Conservation (phyloP, 2,329 filamentous ascomycete species). For the Calonectria fujianensis region DNA sequence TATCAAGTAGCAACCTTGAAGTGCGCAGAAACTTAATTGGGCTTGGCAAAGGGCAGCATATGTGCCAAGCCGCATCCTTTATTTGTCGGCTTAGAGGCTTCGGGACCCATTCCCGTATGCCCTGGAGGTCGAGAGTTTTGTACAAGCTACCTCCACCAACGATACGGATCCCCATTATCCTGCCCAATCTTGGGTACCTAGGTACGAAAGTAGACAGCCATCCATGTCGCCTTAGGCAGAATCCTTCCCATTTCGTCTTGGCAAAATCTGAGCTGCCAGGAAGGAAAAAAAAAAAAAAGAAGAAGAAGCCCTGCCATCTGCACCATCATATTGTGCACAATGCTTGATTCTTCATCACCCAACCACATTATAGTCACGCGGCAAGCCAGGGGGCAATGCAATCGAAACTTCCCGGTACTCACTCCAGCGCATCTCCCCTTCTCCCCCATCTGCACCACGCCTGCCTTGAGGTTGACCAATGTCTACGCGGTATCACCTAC, state of each 20-base stretch:
- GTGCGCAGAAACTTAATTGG: constrained; percentile 10
- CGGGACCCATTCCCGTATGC: constrained; percentile 15
- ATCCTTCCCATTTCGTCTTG: constrained; percentile 6
- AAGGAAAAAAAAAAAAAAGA: not conserved
- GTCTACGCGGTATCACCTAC: constrained; percentile 29
- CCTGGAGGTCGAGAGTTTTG: not conserved
- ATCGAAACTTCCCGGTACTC: constrained; percentile 23
- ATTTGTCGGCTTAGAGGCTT: constrained; percentile 6
- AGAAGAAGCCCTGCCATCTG: not conserved
- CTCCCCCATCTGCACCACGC: not conserved
- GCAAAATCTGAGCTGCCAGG: not conserved
- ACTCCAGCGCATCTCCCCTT: not conserved
- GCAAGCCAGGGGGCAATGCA: constrained; percentile 22
- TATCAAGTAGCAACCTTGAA: constrained; percentile 19
- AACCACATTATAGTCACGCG: constrained; percentile 23
- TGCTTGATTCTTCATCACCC: constrained; percentile 9
- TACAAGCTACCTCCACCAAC: constrained; percentile 13
- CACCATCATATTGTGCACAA: not conserved
- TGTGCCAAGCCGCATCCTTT: constrained; percentile 15
- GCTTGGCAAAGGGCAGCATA: constrained; percentile 6
- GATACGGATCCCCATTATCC: not conserved
- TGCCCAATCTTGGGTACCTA: constrained; percentile 1
- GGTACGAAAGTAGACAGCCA: constrained; percentile 22
- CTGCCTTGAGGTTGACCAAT: not conserved
- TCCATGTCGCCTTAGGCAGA: constrained; percentile 7